A percentile compares a stretch with the other conserved stretches of the same genome.
phyloP scores from a whole-genome alignment of 495 filamentous ascomycete genomes.

The Aspergillus affinis region DNA sequence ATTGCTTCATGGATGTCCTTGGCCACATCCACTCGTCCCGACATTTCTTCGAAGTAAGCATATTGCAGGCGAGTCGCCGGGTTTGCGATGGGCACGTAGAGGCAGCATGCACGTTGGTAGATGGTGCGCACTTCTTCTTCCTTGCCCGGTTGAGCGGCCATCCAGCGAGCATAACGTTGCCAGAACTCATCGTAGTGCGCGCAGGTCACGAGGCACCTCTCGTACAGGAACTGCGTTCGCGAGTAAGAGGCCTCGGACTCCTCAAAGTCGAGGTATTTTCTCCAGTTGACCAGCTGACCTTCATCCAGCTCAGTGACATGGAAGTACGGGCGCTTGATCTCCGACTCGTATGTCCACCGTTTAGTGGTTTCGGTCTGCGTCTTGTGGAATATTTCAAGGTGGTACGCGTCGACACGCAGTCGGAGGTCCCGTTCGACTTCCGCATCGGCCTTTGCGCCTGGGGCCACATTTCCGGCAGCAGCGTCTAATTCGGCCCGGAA shows the following conservation, averaged over 20 bases:
- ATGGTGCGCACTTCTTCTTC: conserved; percentile 92
- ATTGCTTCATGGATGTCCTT: conserved; percentile 82
- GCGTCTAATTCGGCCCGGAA: conserved; percentile 70
- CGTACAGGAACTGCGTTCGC: conserved; percentile 81
- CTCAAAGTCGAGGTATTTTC: conserved; percentile 96
- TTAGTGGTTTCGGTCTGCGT: conserved; percentile 90
- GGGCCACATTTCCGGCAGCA: conserved; percentile 43
- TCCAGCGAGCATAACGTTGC: conserved; percentile 97
- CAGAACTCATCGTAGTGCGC: conserved; percentile 98
- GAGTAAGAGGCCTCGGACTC: conserved; percentile 77
- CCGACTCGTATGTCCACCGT: conserved; percentile 91
- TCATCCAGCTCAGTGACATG: conserved; percentile 92
- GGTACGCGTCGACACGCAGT: conserved; percentile 72
- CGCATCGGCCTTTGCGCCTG: conserved; percentile 57
- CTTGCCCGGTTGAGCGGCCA: conserved; percentile 77
- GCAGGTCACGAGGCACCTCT: conserved; percentile 87
- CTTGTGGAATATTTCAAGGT: conserved; percentile 75
- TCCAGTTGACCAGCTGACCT: conserved; percentile 85
- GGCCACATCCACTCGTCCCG: conserved; percentile 71
- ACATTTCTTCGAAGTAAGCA: conserved; percentile 90
- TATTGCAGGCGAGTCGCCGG: conserved; percentile 84
- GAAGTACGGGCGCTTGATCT: conserved; percentile 96
- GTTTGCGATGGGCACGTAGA: conserved; percentile 81
- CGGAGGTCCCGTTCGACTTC: conserved; percentile 86
- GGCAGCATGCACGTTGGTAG: conserved; percentile 79